These are phyloP conservation scores for Phytophthora citrophthora DNA, from an alignment of 352 stramenopile genomes.

Conservation along the genomic window DNA sequence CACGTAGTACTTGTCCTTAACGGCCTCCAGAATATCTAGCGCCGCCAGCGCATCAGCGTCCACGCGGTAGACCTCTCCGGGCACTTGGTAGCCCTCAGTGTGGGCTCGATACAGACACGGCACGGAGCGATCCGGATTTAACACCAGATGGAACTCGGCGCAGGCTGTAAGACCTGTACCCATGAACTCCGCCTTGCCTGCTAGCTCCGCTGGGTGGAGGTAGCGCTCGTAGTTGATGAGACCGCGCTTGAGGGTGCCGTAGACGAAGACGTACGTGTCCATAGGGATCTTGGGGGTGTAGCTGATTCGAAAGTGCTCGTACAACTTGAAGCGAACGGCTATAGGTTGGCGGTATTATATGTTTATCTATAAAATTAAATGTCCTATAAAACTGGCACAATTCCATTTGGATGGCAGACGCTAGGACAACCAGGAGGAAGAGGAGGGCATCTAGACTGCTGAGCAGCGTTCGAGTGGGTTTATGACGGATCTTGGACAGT, in stretches of 20 bases:
- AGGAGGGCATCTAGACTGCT: conserved; percentile 1
- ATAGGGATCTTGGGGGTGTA: conserved; percentile 26
- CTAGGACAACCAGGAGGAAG: neutral
- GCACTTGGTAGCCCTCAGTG: conserved; percentile 49
- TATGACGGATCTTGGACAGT: conserved; percentile 2
- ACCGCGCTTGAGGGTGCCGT: conserved; percentile 77
- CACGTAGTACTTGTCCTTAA: conserved; percentile 71
- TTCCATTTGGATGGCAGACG: conserved; percentile 10
- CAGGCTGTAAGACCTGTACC: conserved; percentile 48
- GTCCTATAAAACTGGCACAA: neutral
- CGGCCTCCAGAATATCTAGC: conserved; percentile 79
- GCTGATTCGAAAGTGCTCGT: conserved; percentile 4
- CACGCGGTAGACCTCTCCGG: conserved; percentile 71
- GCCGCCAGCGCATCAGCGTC: conserved; percentile 56
- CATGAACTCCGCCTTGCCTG: conserved; percentile 60
- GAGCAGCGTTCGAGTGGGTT: neutral
- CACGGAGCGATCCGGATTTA: conserved; percentile 64
- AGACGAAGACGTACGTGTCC: conserved; percentile 74
- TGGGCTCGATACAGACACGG: conserved; percentile 60
- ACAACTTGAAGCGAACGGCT: conserved; percentile 6
- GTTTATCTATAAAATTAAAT: no score
- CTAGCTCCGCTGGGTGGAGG: conserved; percentile 47
- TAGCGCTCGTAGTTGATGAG: conserved; percentile 82
- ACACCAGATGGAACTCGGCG: conserved; percentile 58
- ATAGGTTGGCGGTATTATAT: neutral